These are phyloP conservation scores for Didymella glomerata DNA, from an alignment of 2,329 filamentous ascomycete species.

Conservation along the genomic window DNA sequence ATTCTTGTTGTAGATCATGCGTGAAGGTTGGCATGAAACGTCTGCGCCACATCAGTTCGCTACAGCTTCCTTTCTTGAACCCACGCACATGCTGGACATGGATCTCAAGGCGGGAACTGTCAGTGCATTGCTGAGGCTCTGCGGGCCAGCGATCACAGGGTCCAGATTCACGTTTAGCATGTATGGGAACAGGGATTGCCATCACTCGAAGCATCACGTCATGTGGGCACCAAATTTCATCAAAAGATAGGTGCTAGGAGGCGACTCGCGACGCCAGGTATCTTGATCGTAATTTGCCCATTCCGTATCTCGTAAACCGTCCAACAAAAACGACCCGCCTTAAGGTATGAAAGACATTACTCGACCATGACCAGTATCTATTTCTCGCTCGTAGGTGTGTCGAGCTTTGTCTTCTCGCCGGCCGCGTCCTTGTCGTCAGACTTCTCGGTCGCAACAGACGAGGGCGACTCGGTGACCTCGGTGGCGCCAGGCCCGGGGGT, in stretches of 20 bases:
- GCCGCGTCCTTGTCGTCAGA: conserved; percentile 34
- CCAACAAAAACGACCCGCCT: conserved; percentile 28
- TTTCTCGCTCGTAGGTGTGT: conserved; percentile 21
- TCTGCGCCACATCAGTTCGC: neutral
- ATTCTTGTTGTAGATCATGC: neutral
- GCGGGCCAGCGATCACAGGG: neutral
- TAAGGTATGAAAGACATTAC: conserved; percentile 28
- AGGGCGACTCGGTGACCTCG: conserved; percentile 47
- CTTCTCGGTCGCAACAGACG: conserved; percentile 50
- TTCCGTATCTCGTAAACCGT: conserved; percentile 29
- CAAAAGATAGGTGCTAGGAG: conserved; percentile 30
- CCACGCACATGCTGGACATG: neutral
- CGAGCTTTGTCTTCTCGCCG: conserved; percentile 15
- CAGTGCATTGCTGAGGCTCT: neutral
- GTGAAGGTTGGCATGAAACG: neutral
- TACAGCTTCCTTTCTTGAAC: neutral
- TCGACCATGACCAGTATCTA: conserved; percentile 14
- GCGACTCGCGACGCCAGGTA: conserved; percentile 49
- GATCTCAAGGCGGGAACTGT: neutral
- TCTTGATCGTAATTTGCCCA: conserved; percentile 45
- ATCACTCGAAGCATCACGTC: neutral
- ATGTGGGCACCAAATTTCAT: neutral
- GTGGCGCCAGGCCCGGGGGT: conserved; percentile 25
- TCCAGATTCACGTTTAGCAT: neutral
- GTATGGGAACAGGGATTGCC: neutral